These are phyloP conservation scores for Bacidia rubella DNA, from an alignment of 495 filamentous ascomycete genomes.

Conservation along the genomic window DNA sequence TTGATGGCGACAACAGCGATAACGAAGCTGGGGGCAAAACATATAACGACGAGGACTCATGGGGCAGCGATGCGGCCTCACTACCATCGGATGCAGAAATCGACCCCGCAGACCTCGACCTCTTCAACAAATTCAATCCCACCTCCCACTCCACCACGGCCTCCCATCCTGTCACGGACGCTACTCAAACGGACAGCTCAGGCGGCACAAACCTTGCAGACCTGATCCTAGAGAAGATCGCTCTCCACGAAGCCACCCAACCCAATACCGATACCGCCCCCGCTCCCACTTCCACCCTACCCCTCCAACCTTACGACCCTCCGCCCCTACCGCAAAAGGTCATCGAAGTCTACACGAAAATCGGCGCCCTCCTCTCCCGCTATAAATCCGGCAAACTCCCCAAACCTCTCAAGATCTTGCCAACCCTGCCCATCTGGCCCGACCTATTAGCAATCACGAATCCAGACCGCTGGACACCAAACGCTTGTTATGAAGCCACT, in stretches of 20 bases:
- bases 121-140: conserved; percentile 82
- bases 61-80: conserved; percentile 55
- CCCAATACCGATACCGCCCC: conserved; percentile 17
- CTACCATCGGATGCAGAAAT: conserved; percentile 40
- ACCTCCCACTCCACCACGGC: conserved; percentile 24
- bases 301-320: conserved; percentile 54
- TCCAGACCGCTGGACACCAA: conserved; percentile 76
- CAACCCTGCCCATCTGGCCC: conserved; percentile 80
- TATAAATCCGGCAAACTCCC: conserved; percentile 92
- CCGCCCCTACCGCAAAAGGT: conserved; percentile 80
- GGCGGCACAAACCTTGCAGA: conserved; percentile 74
- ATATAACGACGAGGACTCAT: conserved; percentile 37
- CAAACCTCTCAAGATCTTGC: conserved; percentile 95
- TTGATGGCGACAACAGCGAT: conserved; percentile 19
- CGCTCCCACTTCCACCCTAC: conserved; percentile 30
- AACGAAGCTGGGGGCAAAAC: conserved; percentile 29
- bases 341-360: conserved; percentile 84
- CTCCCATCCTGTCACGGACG: conserved; percentile 25
- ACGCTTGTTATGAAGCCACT: conserved; percentile 75
- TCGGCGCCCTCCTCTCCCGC: conserved; percentile 75
- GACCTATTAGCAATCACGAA: conserved; percentile 70
- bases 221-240: conserved; percentile 86
- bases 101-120: conserved; percentile 76
- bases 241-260: conserved; percentile 67
- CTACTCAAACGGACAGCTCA: conserved; percentile 33